Evolutionary conservation across 2,329 filamentous ascomycete genomes (phyloP).

Genomic region (Paramyrothecium sp.): DNA sequence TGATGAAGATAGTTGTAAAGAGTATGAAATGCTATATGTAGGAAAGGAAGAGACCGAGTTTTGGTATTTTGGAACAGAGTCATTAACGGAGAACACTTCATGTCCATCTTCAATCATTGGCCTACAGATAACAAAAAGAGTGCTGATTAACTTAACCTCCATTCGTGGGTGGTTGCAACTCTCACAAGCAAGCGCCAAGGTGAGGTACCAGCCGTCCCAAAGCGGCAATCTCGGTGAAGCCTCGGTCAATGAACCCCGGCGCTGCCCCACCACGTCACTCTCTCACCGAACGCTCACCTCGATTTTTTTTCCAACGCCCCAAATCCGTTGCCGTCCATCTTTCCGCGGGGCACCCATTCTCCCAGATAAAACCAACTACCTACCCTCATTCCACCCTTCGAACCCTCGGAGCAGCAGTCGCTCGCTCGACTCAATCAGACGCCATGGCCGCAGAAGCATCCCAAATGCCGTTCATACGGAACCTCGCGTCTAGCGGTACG

Average conservation of each 20-base stretch:
- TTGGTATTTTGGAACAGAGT: too few relatives aligned
- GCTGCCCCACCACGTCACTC: background rate
- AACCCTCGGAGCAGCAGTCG: background rate
- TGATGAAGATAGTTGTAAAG: too few relatives aligned
- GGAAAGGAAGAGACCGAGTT: too few relatives aligned
- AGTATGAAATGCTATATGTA: too few relatives aligned
- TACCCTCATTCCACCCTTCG: background rate
- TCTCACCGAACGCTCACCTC: conserved; percentile 14
- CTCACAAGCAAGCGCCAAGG: too few relatives aligned
- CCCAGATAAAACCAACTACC: background rate
- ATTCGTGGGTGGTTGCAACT: too few relatives aligned
- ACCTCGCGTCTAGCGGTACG: conserved; percentile 80
- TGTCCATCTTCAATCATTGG: too few relatives aligned
- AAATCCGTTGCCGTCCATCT: background rate
- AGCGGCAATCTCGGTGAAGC: background rate
- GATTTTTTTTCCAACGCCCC: conserved; percentile 11
- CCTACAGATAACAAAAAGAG: too few relatives aligned
- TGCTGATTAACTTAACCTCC: too few relatives aligned
- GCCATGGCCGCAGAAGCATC: conserved; percentile 32
- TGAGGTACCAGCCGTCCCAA: background rate
- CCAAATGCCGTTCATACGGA: conserved; percentile 73
- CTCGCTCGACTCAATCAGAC: background rate
- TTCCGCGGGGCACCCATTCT: background rate
- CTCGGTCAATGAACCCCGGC: background rate
- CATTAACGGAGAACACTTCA: too few relatives aligned